Evolutionary conservation across 805 yeast species (phyloP), one percentile per base, ranked within the genome.

Genomic region (Saturnispora quitensis): DNA sequence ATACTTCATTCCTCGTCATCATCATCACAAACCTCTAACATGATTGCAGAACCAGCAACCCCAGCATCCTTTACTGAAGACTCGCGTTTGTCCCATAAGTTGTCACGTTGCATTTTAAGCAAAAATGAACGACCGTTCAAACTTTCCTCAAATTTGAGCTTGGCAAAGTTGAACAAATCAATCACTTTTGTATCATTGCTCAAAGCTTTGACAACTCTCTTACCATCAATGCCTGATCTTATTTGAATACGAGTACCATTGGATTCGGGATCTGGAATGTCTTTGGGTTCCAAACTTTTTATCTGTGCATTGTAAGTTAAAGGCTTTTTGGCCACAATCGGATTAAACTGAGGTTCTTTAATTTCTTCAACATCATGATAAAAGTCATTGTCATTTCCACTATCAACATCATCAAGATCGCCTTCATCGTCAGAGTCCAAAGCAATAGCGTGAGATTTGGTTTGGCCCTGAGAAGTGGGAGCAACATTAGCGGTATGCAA

Each of bases 191-290:
- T 70, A 56, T 86, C 95, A 3, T 69, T 64, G 10, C 76, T 60
- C 8, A 68, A 67, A 53, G 87, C 77, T 54, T 88, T 83, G 10
- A 91, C 84, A 12, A 84, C 69, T 53, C 97, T 74, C 45, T 81
- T 76, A n/a, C 98, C 97, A 60, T 84, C 88, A 15, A 59, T 54
- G 17, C 90, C 93, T 28, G 87, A 77, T 53, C 97, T 74, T n/a
- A 93, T 76, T 67, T 93, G 98, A 25, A 93, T 77, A 60, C 97
- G 73, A 0, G 97, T 87, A 6, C 74, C 69, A 0, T 81, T 73
- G 7, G 73, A 67, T 0, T 79, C 76, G 10, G 76, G 82, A 60
- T 89, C 97, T 0, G 71, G 70, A 52, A 81, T 79, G 43, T 73
- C 75, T 2, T 62, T 58, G 2, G 64, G 58, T 12, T 52, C 53